Base-by-base conservation (phyloP, 805 yeast species). In the Ogataea wickerhamii region DNA sequence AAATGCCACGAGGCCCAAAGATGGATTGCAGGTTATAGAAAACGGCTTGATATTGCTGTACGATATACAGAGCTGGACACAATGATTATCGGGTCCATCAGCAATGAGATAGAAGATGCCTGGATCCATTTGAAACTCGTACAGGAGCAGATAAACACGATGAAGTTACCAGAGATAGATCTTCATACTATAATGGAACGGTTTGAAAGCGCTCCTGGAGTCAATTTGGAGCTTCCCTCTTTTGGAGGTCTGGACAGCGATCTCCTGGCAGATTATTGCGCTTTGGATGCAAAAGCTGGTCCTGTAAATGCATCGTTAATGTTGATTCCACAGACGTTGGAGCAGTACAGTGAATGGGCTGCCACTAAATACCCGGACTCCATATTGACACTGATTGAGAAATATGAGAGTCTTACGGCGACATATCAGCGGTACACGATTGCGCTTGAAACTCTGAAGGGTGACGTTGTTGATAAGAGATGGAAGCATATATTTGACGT, bases 401-500 rank as follows among this genome's bases (percentile, higher is more conserved):
- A 63, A 36, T 76, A 72, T 43, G 63, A 66, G 21, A 40, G 47
- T 2, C 49, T 78, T 13, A 46, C 66, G 6, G 59, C 58, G 10
- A 66, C 68, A 41, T 70, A 73, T 60, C 55, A 64, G 14, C 58
- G 62, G 38, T 55, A 80, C 33, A 61, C 63, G 7, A 48, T 50
- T 8, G 74, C 73, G 35, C 44, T 76, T 11, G 53, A 53, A 3
- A 58, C 53, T 5, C 58, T 80, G 43, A 71, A 72, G 47, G 43
- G 40, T 4, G 76, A 73, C 28, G 47, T 73, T 20, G 65, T 81
- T 4, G 80, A 77, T 41, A 53, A 61, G 20, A 68, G 77, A 51
- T 81, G 87, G 86, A 60, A 65, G 44, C 69, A 69, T 18, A 62
- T 79, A 2, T 78, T 80, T 44, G 60, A 60, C 19, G 71, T 65